Percentiles rank a stretch among this genome's conserved stretches.
Evolutionary conservation across 306 rosid species (phyloP).

Genomic region (Glycine soja): DNA sequence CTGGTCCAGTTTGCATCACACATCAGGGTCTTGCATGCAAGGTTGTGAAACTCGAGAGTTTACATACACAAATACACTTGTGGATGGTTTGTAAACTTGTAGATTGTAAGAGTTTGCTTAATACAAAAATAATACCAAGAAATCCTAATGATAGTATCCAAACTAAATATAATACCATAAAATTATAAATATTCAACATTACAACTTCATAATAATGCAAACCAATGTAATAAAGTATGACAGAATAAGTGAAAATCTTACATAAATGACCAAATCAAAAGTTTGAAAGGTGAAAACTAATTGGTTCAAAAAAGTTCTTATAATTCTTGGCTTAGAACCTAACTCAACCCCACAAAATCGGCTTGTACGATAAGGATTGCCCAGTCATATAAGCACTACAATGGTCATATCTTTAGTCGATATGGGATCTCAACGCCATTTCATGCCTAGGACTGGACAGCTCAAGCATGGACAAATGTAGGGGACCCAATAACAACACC

Average conservation of each 20-base stretch:
- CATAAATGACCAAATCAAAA: not conserved
- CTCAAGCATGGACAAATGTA: not conserved
- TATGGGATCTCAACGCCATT: not conserved
- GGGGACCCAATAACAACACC: not conserved
- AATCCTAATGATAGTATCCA: not conserved
- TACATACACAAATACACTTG: too few relatives aligned
- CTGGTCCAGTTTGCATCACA: not conserved
- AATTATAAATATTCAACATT: not conserved
- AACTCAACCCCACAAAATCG: not conserved
- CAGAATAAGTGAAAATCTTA: not conserved
- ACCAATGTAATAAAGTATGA: not conserved
- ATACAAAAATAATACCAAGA: not conserved
- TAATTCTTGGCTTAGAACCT: not conserved
- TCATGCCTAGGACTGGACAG: not conserved
- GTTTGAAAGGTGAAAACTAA: not conserved
- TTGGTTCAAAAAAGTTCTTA: not conserved
- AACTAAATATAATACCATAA: conserved; percentile 5
- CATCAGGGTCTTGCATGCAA: not conserved
- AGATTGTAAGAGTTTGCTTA: not conserved
- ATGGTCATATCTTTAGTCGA: not conserved
- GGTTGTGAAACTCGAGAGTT: not conserved
- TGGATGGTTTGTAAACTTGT: not conserved
- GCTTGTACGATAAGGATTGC: not conserved
- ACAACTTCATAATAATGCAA: not conserved
- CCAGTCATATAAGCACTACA: not conserved